Base-by-base conservation (phyloP, 352 stramenopile genomes). In the Salisapilia sapeloensis region DNA sequence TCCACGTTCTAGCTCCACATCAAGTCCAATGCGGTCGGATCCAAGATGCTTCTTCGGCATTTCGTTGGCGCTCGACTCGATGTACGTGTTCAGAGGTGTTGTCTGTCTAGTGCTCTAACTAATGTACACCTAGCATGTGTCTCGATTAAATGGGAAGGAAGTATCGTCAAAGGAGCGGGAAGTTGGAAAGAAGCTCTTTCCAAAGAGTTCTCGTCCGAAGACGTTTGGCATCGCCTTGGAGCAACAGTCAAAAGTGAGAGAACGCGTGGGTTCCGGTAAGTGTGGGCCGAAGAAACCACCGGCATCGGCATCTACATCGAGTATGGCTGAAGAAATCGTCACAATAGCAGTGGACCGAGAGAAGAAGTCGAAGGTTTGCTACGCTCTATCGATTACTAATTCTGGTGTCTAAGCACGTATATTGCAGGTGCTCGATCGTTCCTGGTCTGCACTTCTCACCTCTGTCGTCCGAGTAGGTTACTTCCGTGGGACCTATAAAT, bases 131-230 rank as follows among this genome's bases (percentile, higher is more conserved):
- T 16, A 81, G 63, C 82, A 81, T 24, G 60, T 67, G 3, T 29
- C 60, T 24, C 49, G 60, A 1, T 32, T 85, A 7, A 85, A 85
- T 39, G 60, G 64, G 2, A 44, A 65, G 28, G 64, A 82, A 25
- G 62, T 86, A 36, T 60, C 64, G 1, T 13, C 47, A 5, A 48
- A 33, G 0, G 64, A 80, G 23, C 51, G 60, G 9, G 47, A 54
- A 7, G 15, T 60, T 1, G 70, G 66, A 25, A 61, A 60, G 14
- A 53, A 72, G 29, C 49, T 83, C 12, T 83, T 83, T 26, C 51
- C 48, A 8, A 72, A 69, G 31, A 24, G 44, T 6, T 29, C 20
- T 30, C 37, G 18, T 8, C 28, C 30, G 30, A 41, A 29, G 15
- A 23, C 15, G 4, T 7, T 35, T 14, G 48, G 53, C 14, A 6